Evolutionary conservation across 2,329 filamentous ascomycete species (phyloP).

Genomic region (Grosmannia penicillata): DNA sequence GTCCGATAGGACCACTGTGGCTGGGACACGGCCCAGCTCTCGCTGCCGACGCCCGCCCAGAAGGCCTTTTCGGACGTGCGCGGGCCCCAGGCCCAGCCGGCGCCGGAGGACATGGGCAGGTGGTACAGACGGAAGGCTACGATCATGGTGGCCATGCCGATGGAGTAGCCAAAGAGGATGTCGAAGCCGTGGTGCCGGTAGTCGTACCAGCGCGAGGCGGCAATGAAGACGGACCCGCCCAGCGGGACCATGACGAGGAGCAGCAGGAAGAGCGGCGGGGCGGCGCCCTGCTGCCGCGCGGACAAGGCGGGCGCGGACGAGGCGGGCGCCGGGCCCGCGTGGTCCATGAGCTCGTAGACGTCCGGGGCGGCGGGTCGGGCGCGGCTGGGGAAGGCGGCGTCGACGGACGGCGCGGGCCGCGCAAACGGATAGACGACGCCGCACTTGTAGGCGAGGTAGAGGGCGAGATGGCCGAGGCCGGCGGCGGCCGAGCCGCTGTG

Average conservation of each 20-base stretch:
- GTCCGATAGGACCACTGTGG: neutral
- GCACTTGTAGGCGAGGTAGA: slow-evolving; percentile 78
- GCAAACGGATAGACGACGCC: slow-evolving; percentile 54
- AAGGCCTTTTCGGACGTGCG: slow-evolving; percentile 55
- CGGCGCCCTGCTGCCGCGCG: slow-evolving; percentile 59
- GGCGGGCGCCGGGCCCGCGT: slow-evolving; percentile 13
- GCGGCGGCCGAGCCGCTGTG: slow-evolving; percentile 64
- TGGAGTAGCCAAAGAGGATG: slow-evolving; percentile 68
- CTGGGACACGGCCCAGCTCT: slow-evolving; percentile 30
- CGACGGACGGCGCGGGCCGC: neutral
- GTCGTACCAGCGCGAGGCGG: slow-evolving; percentile 75
- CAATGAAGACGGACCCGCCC: slow-evolving; percentile 63
- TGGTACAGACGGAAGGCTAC: slow-evolving; percentile 80
- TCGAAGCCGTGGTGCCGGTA: slow-evolving; percentile 90
- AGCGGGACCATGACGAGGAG: slow-evolving; percentile 56
- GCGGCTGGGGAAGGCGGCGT: slow-evolving; percentile 57
- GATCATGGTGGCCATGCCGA: slow-evolving; percentile 57
- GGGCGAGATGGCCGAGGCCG: slow-evolving; percentile 69
- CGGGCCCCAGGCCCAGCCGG: slow-evolving; percentile 82
- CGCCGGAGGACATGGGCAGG: slow-evolving; percentile 60
- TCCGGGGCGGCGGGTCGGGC: slow-evolving; percentile 19
- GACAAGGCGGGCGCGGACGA: slow-evolving; percentile 27
- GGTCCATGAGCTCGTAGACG: slow-evolving; percentile 17
- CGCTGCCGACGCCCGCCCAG: slow-evolving; percentile 55
- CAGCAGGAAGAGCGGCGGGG: slow-evolving; percentile 69